These are phyloP conservation scores for Purshia tridentata DNA, from an alignment of 306 rosid genomes.

Conservation along the genomic window DNA sequence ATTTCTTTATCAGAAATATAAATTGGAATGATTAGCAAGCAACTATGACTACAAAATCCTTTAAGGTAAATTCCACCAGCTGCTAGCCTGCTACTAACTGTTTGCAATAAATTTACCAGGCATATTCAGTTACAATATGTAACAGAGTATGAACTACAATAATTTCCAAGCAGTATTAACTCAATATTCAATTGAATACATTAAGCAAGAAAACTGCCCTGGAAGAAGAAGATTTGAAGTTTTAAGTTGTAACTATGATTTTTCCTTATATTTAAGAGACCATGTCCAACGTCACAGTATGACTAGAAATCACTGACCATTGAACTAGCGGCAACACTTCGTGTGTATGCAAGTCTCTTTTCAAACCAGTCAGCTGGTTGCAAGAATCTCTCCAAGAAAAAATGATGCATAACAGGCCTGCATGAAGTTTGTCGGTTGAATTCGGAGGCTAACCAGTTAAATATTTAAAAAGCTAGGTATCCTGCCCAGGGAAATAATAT, in stretches of 20 bases:
- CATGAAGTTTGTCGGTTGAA: conserved; percentile 25
- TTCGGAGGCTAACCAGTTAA: conserved; percentile 4
- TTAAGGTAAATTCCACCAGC: background rate
- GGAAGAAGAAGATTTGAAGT: background rate
- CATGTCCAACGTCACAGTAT: background rate
- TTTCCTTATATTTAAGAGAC: background rate
- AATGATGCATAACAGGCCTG: conserved; percentile 96
- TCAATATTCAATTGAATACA: background rate
- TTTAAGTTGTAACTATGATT: background rate
- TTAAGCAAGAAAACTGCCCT: background rate
- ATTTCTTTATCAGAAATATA: conserved; percentile 1
- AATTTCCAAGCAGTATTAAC: background rate
- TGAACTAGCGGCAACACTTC: conserved; percentile 96
- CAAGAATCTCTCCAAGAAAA: conserved; percentile 91
- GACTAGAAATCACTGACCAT: conserved; percentile 59
- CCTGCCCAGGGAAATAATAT: background rate
- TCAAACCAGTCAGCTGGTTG: conserved; percentile 97
- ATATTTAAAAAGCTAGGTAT: conserved; percentile 28
- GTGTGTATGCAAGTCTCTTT: conserved; percentile 84
- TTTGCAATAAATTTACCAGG: background rate
- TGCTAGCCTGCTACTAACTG: background rate
- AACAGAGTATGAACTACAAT: background rate
- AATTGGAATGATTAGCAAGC: background rate
- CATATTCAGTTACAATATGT: background rate
- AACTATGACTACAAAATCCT: background rate